Percentiles rank a stretch among this genome's conserved stretches.
phyloP scores from a whole-genome alignment of 352 stramenopile genomes.

The Salisapilia sapeloensis region DNA sequence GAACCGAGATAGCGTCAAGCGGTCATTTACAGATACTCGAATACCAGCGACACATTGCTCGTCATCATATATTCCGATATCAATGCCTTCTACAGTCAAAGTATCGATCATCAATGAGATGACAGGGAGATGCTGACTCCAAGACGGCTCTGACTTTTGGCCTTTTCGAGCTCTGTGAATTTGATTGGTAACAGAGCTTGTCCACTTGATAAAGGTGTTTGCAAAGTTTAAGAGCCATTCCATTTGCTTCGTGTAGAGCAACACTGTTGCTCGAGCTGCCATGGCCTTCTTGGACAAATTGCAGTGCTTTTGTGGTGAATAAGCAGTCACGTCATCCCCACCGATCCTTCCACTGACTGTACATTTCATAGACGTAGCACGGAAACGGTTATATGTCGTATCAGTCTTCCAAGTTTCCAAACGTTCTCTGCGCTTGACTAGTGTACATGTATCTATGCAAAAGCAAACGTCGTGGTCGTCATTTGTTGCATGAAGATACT shows the following conservation, averaged over 20 bases:
- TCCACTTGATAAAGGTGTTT: slow-evolving; percentile 23
- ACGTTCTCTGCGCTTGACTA: too few species aligned
- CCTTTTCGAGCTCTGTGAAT: slow-evolving; percentile 7
- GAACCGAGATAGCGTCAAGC: slow-evolving; percentile 14
- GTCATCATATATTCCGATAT: slow-evolving; percentile 52
- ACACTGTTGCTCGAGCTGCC: slow-evolving; percentile 26
- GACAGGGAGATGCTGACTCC: slow-evolving; percentile 2
- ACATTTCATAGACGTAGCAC: slow-evolving; percentile 27
- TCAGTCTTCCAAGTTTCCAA: too few species aligned
- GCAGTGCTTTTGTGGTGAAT: slow-evolving; percentile 2
- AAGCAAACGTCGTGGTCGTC: too few species aligned
- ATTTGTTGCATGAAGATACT: slow-evolving; percentile 21
- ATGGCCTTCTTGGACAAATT: slow-evolving; percentile 32
- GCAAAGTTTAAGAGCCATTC: slow-evolving; percentile 57
- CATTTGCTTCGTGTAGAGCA: slow-evolving; percentile 60
- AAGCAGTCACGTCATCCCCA: neutral
- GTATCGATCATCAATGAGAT: slow-evolving; percentile 24
- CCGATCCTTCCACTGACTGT: slow-evolving; percentile 5
- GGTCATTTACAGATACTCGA: slow-evolving; percentile 46
- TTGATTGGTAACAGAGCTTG: slow-evolving; percentile 9
- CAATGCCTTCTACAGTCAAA: slow-evolving; percentile 40
- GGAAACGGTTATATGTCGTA: slow-evolving; percentile 12
- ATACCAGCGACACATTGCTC: slow-evolving; percentile 44
- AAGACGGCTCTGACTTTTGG: neutral
- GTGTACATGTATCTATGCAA: too few species aligned